These are phyloP conservation scores for Grifola frondosa DNA, from an alignment of 1,284 basidiomycete species.

Conservation along the genomic window DNA sequence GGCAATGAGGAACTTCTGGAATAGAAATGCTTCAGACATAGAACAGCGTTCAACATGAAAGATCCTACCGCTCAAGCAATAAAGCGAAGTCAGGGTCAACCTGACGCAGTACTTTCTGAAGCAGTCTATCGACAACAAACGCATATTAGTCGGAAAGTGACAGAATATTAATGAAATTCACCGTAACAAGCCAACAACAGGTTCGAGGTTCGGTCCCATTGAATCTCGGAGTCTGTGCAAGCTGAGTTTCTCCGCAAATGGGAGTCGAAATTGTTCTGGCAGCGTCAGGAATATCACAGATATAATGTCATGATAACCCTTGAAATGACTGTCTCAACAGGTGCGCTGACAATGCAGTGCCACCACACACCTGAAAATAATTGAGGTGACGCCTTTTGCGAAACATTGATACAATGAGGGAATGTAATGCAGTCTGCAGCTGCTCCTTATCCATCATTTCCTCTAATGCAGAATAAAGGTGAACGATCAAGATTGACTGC, in stretches of 20 bases:
- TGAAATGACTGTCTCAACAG: neutral
- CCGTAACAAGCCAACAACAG: conserved; percentile 83
- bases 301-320: conserved; percentile 93
- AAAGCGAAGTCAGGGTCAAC: conserved; percentile 72
- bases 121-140: conserved; percentile 45
- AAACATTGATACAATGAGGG: conserved; percentile 77
- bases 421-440: conserved; percentile 68
- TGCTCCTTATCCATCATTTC: conserved; percentile 39
- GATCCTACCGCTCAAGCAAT: conserved; percentile 64
- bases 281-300: conserved; percentile 85
- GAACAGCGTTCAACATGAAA: conserved; percentile 3
- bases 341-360: neutral
- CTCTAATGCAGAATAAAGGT: conserved; percentile 6
- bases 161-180: conserved; percentile 30
- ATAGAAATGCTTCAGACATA: too few relatives aligned
- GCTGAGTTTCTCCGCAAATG: conserved; percentile 70
- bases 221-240: conserved; percentile 84
- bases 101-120: conserved; percentile 67
- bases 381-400: conserved; percentile 69
- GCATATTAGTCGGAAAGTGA: neutral
- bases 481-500: conserved; percentile 13
- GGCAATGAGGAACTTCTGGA: conserved; percentile 64
- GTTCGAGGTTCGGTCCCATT: conserved; percentile 84
- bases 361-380: conserved; percentile 77
- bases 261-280: conserved; percentile 55